phyloP scores from a whole-genome alignment of 2,329 filamentous ascomycete species.

The Diplodia mutila region DNA sequence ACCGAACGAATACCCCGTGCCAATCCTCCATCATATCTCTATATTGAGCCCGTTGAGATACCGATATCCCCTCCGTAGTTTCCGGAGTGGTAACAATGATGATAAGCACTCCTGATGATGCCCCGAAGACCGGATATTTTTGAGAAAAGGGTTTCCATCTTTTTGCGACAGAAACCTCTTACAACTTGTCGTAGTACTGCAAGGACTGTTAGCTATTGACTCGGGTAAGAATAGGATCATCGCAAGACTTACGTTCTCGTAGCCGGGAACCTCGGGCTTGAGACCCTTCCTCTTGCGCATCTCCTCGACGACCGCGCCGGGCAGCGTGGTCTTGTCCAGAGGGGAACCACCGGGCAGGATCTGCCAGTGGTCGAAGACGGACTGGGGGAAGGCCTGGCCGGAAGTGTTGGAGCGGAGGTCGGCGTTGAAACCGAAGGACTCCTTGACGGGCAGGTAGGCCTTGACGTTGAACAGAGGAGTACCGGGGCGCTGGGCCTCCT shows the following conservation, averaged over 20 bases:
- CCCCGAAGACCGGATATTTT: constrained; percentile 33
- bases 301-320: constrained; percentile 78
- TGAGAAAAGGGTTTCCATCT: constrained; percentile 49
- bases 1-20: constrained; percentile 25
- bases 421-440: constrained; percentile 98
- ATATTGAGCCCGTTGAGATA: constrained; percentile 38
- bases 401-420: constrained; percentile 92
- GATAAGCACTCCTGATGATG: constrained; percentile 42
- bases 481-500: constrained; percentile 96
- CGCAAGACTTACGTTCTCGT: constrained; percentile 81
- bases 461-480: constrained; percentile 99
- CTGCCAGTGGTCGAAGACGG: constrained; percentile 99
- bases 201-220: constrained; percentile 47
- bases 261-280: constrained; percentile 90
- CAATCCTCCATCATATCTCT: constrained; percentile 40
- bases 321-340: constrained; percentile 79
- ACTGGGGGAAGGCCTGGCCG: constrained; percentile 98
- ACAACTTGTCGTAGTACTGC: constrained; percentile 99
- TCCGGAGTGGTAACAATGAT: constrained; percentile 36
- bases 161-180: constrained; percentile 56
- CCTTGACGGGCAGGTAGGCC: constrained; percentile 93
- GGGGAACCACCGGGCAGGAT: constrained; percentile 91
- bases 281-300: constrained; percentile 99
- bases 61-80: constrained; percentile 28
- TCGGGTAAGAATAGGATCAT: neutral